These are phyloP conservation scores for Trametes maxima DNA, from an alignment of 768 basidiomycete genomes.

Conservation along the genomic window DNA sequence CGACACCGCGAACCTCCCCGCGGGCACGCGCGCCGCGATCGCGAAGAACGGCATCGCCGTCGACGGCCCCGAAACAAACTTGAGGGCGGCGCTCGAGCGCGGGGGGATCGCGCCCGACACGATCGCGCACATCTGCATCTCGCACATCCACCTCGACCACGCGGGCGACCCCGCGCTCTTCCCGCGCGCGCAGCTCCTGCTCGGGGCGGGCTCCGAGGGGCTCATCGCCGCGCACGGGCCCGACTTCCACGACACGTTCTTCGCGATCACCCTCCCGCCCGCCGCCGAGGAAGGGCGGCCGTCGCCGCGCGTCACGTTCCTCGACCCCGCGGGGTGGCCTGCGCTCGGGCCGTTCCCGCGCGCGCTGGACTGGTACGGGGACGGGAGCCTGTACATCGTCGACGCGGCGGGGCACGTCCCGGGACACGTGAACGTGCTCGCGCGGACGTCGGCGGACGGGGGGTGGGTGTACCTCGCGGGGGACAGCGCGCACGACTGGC, in stretches of 20 bases:
- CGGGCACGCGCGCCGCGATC: slow-evolving; percentile 39
- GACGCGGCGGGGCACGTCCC: slow-evolving; percentile 58
- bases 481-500: slow-evolving; percentile 19
- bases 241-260: slow-evolving; percentile 10
- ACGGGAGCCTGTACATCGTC: slow-evolving; percentile 61
- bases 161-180: slow-evolving; percentile 52
- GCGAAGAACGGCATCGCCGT: slow-evolving; percentile 16
- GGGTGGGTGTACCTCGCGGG: slow-evolving; percentile 42
- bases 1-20: slow-evolving; percentile 39
- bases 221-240: slow-evolving; percentile 39
- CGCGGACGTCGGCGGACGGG: slow-evolving; percentile 54
- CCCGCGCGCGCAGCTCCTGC: slow-evolving; percentile 48
- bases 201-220: slow-evolving; percentile 44
- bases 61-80: slow-evolving; percentile 28
- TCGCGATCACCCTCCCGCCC: slow-evolving; percentile 22
- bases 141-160: slow-evolving; percentile 59
- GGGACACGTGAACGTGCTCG: slow-evolving; percentile 58
- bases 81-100: slow-evolving; percentile 49
- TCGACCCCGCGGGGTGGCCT: slow-evolving; percentile 33
- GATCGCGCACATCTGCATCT: slow-evolving; percentile 48
- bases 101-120: slow-evolving; percentile 50
- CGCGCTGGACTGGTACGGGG: slow-evolving; percentile 55
- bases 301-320: slow-evolving; percentile 18
- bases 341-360: slow-evolving; percentile 53
- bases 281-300: too few species aligned